Percentiles rank a stretch among this genome's conserved stretches.
Evolutionary conservation across 257 asterid species (phyloP).

Genomic region (Plantago elongata): DNA sequence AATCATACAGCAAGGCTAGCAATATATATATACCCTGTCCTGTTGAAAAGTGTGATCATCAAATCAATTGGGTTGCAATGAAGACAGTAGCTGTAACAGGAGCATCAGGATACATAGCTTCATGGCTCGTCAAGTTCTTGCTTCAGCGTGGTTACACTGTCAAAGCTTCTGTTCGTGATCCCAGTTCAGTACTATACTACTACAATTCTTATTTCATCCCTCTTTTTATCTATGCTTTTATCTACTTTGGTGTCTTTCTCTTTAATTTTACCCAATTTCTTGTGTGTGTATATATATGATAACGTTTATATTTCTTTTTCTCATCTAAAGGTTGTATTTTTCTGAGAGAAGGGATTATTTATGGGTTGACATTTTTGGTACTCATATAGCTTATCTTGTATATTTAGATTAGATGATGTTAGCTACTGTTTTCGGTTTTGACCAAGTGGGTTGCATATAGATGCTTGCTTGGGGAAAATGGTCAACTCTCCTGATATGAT

Average conservation of each 20-base stretch:
- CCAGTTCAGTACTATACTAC: slow-evolving; percentile 27
- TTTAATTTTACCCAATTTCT: background rate
- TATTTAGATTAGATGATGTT: too few species aligned
- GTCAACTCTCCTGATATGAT: too few species aligned
- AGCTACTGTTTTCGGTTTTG: too few species aligned
- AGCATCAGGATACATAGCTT: slow-evolving; percentile 39
- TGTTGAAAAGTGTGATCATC: background rate
- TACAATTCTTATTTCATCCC: background rate
- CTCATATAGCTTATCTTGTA: too few species aligned
- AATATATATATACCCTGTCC: too few species aligned
- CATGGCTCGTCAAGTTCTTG: slow-evolving; percentile 38
- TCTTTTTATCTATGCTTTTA: background rate
- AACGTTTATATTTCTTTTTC: background rate
- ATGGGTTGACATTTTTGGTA: too few species aligned
- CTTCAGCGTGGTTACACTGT: slow-evolving; percentile 37
- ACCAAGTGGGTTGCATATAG: too few species aligned
- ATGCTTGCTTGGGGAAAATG: too few species aligned
- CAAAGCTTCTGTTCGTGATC: slow-evolving; percentile 36
- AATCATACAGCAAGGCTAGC: too few species aligned
- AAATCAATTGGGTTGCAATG: background rate
- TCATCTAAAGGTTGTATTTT: background rate
- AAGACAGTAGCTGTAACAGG: slow-evolving; percentile 30
- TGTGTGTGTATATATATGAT: background rate
- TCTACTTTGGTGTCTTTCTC: too few species aligned
- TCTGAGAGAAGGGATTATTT: background rate